Percentiles rank a stretch among this genome's conserved stretches.
Evolutionary conservation across 768 basidiomycete genomes (phyloP).

Genomic region (Wakefieldia striispora): DNA sequence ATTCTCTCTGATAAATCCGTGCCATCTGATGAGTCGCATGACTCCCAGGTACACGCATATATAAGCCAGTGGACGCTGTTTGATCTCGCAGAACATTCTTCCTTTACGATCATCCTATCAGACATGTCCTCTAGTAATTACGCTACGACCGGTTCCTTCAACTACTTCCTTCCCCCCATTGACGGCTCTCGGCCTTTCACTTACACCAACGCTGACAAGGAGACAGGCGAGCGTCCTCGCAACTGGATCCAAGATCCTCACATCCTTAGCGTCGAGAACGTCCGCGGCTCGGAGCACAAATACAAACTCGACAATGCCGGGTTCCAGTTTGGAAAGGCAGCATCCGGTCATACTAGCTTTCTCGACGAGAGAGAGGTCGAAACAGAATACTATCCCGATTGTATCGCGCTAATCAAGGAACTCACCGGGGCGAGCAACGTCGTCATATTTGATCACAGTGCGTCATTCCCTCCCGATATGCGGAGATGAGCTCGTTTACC

Average conservation of each 20-base stretch:
- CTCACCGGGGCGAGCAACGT: constrained; percentile 37
- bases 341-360: constrained; percentile 31
- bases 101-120: too few relatives aligned
- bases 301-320: constrained; percentile 35
- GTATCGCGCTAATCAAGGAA: constrained; percentile 37
- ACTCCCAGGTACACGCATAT: too few relatives aligned
- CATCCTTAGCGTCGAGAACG: constrained; percentile 28
- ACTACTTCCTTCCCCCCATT: constrained; percentile 16
- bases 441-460: constrained; percentile 44
- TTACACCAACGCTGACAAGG: constrained; percentile 16
- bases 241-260: constrained; percentile 24
- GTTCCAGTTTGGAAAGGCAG: constrained; percentile 32
- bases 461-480: not conserved
- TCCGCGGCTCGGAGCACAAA: constrained; percentile 33
- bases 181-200: constrained; percentile 19
- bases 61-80: too few relatives aligned
- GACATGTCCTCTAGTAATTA: constrained; percentile 15
- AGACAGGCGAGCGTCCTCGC: constrained; percentile 7
- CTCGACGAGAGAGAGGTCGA: constrained; percentile 35
- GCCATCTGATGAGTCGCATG: too few relatives aligned
- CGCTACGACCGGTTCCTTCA: constrained; percentile 16
- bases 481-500: too few relatives aligned
- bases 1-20: too few relatives aligned
- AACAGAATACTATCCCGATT: constrained; percentile 40
- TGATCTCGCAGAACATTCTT: too few relatives aligned